Conservation (phyloP, 805 yeast species). For the Lipomyces mesembrius region DNA sequence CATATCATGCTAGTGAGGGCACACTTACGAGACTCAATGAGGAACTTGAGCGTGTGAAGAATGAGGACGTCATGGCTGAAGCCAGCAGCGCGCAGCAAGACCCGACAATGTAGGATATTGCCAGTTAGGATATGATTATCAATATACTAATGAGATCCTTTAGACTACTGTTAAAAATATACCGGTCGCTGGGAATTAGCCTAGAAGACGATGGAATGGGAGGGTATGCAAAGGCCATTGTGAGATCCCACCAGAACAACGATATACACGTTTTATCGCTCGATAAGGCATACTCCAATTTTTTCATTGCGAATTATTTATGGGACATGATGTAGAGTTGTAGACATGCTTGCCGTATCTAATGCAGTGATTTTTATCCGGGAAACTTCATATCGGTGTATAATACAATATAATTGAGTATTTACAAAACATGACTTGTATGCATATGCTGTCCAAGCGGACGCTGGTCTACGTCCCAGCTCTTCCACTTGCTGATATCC, state of each 20-base stretch:
- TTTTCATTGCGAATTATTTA: conserved; percentile 70
- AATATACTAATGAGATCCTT: neutral
- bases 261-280: conserved; percentile 35
- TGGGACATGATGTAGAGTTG: conserved; percentile 59
- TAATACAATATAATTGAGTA: neutral
- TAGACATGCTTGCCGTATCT: neutral
- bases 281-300: conserved; percentile 61
- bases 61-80: conserved; percentile 28
- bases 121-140: neutral
- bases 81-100: conserved; percentile 34
- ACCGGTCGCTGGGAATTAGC: conserved; percentile 36
- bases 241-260: conserved; percentile 33
- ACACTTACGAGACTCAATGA: conserved; percentile 29
- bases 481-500: conserved; percentile 48
- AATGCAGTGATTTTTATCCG: neutral
- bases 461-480: conserved; percentile 27
- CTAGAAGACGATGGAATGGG: conserved; percentile 32
- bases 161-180: conserved; percentile 32
- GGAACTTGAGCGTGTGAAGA: conserved; percentile 29
- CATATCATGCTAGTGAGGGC: conserved; percentile 32
- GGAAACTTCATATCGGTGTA: neutral
- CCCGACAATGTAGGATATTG: conserved; percentile 29
- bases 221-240: conserved; percentile 30
- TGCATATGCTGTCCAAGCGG: neutral
- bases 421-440: neutral